Evolutionary conservation across 2,329 filamentous ascomycete genomes (phyloP).

Genomic region (Elsinoe necatrix): DNA sequence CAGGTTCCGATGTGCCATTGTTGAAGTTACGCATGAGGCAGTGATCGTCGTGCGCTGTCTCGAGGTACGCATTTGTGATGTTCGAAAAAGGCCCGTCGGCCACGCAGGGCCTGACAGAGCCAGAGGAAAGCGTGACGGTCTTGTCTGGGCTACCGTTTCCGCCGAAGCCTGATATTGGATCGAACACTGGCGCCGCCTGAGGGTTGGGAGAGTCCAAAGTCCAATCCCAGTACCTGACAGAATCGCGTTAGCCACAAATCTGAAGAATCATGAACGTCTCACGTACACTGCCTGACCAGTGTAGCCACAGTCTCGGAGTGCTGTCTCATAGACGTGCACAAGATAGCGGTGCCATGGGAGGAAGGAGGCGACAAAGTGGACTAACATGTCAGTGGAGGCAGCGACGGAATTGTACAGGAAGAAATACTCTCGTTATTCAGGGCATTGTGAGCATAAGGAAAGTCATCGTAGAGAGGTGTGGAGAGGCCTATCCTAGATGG

Average conservation of each 20-base stretch:
- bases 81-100: slow-evolving; percentile 24
- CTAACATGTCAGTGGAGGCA: background rate
- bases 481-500: slow-evolving; percentile 19
- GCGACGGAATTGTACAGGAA: slow-evolving; percentile 21
- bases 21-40: slow-evolving; percentile 23
- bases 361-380: slow-evolving; percentile 16
- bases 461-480: slow-evolving; percentile 24
- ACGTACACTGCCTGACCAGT: slow-evolving; percentile 21
- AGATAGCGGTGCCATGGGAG: slow-evolving; percentile 26
- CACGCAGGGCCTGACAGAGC: slow-evolving; percentile 21
- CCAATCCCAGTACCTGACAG: slow-evolving; percentile 23
- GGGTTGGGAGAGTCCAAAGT: slow-evolving; percentile 20
- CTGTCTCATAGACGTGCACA: slow-evolving; percentile 22
- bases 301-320: slow-evolving; percentile 23
- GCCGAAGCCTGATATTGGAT: slow-evolving; percentile 19
- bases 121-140: slow-evolving; percentile 16
- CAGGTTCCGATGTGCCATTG: background rate
- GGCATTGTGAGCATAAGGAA: slow-evolving; percentile 21
- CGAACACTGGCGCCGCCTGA: slow-evolving; percentile 18
- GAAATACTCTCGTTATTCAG: slow-evolving; percentile 15
- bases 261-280: too few species aligned
- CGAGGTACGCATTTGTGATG: slow-evolving; percentile 17
- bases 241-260: background rate
- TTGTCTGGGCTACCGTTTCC: slow-evolving; percentile 19
- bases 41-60: slow-evolving; percentile 19